These are phyloP conservation scores for Schoenoplectus tabernaemontani DNA, from an alignment of 202 grass and related monocot species.

Conservation along the genomic window DNA sequence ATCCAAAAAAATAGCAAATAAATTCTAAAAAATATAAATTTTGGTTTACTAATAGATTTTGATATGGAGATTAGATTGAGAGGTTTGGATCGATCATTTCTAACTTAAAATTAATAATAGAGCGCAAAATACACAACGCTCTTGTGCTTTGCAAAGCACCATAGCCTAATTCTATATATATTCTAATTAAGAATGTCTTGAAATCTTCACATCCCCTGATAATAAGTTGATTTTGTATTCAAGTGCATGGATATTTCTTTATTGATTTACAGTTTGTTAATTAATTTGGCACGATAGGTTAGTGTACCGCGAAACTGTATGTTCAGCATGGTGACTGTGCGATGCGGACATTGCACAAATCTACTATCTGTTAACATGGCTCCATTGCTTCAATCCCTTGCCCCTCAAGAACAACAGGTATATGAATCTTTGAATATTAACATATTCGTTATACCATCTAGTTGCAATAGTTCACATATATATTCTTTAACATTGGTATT, in stretches of 20 bases:
- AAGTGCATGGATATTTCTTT: background rate
- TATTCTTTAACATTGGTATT: too few relatives aligned
- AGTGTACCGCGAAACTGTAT: constrained; percentile 60
- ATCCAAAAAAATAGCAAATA: too few relatives aligned
- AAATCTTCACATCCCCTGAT: background rate
- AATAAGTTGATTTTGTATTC: background rate
- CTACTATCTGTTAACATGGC: constrained; percentile 60
- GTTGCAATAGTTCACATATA: background rate
- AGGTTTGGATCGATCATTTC: too few relatives aligned
- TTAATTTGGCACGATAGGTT: constrained; percentile 57
- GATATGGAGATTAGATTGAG: too few relatives aligned
- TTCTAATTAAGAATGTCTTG: background rate
- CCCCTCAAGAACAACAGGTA: constrained; percentile 59
- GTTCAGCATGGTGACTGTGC: constrained; percentile 64
- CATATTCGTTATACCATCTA: background rate
- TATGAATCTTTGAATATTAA: background rate
- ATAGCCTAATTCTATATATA: too few relatives aligned
- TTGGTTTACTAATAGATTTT: too few relatives aligned
- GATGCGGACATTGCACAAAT: constrained; percentile 86
- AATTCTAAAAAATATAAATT: too few relatives aligned
- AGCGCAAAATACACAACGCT: too few relatives aligned
- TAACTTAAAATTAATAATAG: too few relatives aligned
- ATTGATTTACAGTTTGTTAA: background rate
- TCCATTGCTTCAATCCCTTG: constrained; percentile 41
- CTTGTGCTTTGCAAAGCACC: too few relatives aligned